phyloP scores from a whole-genome alignment of 2,329 filamentous ascomycete species.

The Acephala macrosclerotiorum region DNA sequence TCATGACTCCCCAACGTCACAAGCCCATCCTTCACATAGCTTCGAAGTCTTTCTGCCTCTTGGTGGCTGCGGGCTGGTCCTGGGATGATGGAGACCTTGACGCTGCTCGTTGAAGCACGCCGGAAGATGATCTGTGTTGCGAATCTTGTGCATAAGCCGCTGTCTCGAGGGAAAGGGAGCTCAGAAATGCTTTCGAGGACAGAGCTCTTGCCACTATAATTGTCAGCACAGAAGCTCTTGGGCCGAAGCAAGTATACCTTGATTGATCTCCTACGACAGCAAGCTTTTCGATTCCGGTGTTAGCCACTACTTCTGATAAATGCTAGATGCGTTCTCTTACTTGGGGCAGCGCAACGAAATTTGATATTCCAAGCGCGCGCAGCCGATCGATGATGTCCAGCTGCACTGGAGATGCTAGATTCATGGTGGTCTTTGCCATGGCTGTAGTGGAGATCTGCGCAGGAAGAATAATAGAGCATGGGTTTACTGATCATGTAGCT shows the following conservation, averaged over 20 bases:
- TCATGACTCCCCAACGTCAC: neutral
- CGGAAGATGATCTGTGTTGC: slow-evolving; percentile 50
- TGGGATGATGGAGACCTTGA: slow-evolving; percentile 27
- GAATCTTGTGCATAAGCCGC: slow-evolving; percentile 51
- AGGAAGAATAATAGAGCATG: too few species aligned
- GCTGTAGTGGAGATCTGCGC: too few species aligned
- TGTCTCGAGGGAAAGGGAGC: slow-evolving; percentile 48
- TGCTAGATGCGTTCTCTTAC: neutral
- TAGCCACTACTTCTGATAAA: neutral
- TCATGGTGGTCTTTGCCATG: neutral
- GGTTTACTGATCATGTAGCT: too few species aligned
- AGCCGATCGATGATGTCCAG: neutral
- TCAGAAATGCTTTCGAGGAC: slow-evolving; percentile 45
- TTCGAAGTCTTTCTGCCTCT: neutral
- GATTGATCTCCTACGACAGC: slow-evolving; percentile 17
- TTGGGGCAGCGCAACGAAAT: neutral
- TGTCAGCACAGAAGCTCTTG: neutral
- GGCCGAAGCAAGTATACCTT: neutral
- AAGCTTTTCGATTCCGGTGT: neutral
- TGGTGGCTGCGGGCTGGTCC: neutral
- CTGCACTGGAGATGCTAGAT: neutral
- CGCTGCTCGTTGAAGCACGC: slow-evolving; percentile 40
- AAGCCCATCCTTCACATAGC: neutral
- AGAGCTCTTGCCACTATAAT: slow-evolving; percentile 45
- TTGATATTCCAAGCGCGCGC: neutral